These are phyloP conservation scores for Amphicarpaea edgeworthii DNA, from an alignment of 306 rosid genomes.

Conservation along the genomic window DNA sequence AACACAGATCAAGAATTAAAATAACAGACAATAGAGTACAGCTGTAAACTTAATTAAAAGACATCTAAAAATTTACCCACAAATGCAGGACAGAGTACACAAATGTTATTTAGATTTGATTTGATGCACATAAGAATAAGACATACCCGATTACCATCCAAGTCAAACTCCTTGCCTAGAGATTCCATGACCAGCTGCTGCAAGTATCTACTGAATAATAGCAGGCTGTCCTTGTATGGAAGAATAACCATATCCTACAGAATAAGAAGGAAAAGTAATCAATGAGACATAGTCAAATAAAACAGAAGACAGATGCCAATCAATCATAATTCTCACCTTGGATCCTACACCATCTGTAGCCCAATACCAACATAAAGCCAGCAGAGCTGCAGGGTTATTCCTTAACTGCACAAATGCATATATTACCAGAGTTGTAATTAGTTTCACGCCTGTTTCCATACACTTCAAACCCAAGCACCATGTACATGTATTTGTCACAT, in stretches of 20 bases:
- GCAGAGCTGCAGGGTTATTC: conserved; percentile 93
- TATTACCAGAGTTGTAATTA: conserved; percentile 18
- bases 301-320: conserved; percentile 15
- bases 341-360: conserved; percentile 96
- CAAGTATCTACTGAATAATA: conserved; percentile 93
- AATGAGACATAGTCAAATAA: conserved; percentile 36
- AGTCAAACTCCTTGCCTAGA: conserved; percentile 97
- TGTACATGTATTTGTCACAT: not conserved
- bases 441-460: not conserved
- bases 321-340: conserved; percentile 65
- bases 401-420: conserved; percentile 58
- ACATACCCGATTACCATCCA: conserved; percentile 93
- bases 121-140: conserved; percentile 37
- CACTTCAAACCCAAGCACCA: not conserved
- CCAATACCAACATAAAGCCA: conserved; percentile 98
- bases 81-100: conserved; percentile 13
- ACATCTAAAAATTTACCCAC: conserved; percentile 9
- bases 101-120: conserved; percentile 15
- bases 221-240: conserved; percentile 93
- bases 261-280: conserved; percentile 38
- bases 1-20: conserved; percentile 4
- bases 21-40: not conserved
- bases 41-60: conserved; percentile 5
- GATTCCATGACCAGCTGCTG: conserved; percentile 99
- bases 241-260: conserved; percentile 97